Base-by-base conservation (phyloP, 2,329 filamentous ascomycete genomes). In the Alternaria infectoria region DNA sequence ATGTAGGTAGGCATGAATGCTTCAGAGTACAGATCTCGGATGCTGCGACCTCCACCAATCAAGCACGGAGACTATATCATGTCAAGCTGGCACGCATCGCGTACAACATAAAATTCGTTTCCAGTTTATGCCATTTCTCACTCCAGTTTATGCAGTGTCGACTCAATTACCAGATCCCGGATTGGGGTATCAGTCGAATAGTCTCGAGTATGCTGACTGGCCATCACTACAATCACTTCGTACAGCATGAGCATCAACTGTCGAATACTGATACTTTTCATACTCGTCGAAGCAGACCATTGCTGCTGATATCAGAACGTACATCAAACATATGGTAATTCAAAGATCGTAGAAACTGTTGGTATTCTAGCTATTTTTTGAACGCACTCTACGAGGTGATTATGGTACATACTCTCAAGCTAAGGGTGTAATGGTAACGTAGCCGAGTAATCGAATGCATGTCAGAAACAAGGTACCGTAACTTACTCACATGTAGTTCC, bases 401-500 rank as follows among this genome's bases (percentile, higher is more conserved):
- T 56, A 51, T 54, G 17, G 13, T 58, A 59, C 36, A 59, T 13
- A 32, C 11, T 10, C 23, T 30, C 6, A 8, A 45, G 52, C 25
- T 36, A 15, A 28, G 10, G 15, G 12, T 13, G 25, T 25, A 36
- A 19, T 36, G 32, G 23, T 44, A 49, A 45, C 17, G 40, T 21
- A 51, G 21, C 56, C 17, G 30, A 54, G 28, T 30, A 44, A 23
- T 44, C 51, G 17, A 36, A n/a, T 25, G 13, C n/a, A 23, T 17
- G 36, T 51, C 11, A 52, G 23, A 43, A 62, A 50, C 26, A 61
- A 58, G 21, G 23, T 43, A 49, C 28, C 26, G 21, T 25, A 47
- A 52, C 47, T 46, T 49, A 66, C 61, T 66, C 61, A 62, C 61
- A 57, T 52, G 26, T 57, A 30, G n/a, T 47, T 25, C 26, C 25